Base-by-base conservation (phyloP, 768 basidiomycete genomes). In the Trametes cubensis region DNA sequence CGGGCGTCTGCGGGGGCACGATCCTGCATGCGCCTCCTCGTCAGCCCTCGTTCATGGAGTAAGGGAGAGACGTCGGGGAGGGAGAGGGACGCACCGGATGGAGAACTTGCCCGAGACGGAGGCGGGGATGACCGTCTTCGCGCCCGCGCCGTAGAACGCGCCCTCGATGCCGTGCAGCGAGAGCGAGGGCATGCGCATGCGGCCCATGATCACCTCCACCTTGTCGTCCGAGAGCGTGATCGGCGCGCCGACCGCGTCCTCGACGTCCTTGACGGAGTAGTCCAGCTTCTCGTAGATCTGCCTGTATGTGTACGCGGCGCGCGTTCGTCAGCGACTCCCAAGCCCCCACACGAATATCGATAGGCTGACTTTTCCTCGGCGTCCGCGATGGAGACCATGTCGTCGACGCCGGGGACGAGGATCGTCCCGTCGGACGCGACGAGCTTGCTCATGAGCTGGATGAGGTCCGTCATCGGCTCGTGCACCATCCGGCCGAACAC, bases 161-260 rank as follows among this genome's bases (percentile, higher is more conserved):
- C 95, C 95, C 75, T 97, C 92, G 69, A 98, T 95, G 13, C 96
- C 96, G 72, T 98, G 95, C 25, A 98, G 77, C 2, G 93, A 95
- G 63, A 98, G 82, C 60, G 88, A 90, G 2, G 95, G 92, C 67
- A 84, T 79, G 38, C 94, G 85, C 95, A 98, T 98, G 67, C 94
- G 86, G 41, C 91, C 93, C 95, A 96, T 98, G 41, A 98, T 79
- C 21, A 90, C 84, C 11, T 77, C 73, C 30, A 86, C 86, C 73
- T 94, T 95, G 73, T 95, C 88, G 5, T 83, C 77, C 2, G 86
- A 88, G 23, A 97, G 72, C 2, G 90, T 86, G 66, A 93, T 86
- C 66, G 82, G 70, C 10, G 80, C 90, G n/a, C 94, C 94, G 17
- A 86, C 88, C 2, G 90, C 81, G 52, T 81, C 77, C 71, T 94